A percentile compares a stretch with the other conserved stretches of the same genome.
Conservation (phyloP, 208 protist species). For the Acanthamoeba polyphaga region DNA sequence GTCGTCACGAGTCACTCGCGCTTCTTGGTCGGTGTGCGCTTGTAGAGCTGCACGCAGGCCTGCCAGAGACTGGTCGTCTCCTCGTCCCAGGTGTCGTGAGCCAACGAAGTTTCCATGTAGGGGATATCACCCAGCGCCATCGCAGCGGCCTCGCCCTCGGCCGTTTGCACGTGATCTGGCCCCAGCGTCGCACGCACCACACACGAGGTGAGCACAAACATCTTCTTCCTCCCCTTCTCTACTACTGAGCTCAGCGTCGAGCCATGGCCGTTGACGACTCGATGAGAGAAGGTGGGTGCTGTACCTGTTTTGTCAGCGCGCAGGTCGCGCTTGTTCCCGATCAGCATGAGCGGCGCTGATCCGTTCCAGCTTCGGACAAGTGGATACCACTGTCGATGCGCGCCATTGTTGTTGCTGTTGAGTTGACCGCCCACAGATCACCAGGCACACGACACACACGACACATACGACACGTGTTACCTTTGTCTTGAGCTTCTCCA, state of each 20-base stretch:
- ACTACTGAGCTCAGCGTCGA: not conserved
- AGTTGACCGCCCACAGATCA: not conserved
- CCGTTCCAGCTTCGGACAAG: conserved; percentile 34
- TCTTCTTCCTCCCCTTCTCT: too few relatives aligned
- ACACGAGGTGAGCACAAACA: not conserved
- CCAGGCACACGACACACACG: not conserved
- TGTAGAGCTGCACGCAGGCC: conserved; percentile 36
- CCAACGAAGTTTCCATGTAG: conserved; percentile 23
- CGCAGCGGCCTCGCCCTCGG: conserved; percentile 28
- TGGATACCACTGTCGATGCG: not conserved
- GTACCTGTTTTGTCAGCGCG: conserved; percentile 46
- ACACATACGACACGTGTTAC: not conserved
- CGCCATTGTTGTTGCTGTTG: not conserved
- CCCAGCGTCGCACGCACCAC: not conserved
- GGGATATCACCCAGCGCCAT: not conserved
- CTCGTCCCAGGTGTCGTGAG: conserved; percentile 22
- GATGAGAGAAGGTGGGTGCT: not conserved
- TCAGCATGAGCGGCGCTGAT: conserved; percentile 28
- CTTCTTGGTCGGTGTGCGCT: not conserved
- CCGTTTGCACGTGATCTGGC: conserved; percentile 53
- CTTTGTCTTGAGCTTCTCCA: conserved; percentile 54
- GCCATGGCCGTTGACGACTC: too few relatives aligned
- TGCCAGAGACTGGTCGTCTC: conserved; percentile 4
- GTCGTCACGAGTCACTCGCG: not conserved
- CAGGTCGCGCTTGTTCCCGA: conserved; percentile 27